Percentiles rank a stretch among this genome's conserved stretches.
These are phyloP conservation scores for Tolypocladium tropicale DNA, from an alignment of 2,329 filamentous ascomycete species.

Conservation along the genomic window DNA sequence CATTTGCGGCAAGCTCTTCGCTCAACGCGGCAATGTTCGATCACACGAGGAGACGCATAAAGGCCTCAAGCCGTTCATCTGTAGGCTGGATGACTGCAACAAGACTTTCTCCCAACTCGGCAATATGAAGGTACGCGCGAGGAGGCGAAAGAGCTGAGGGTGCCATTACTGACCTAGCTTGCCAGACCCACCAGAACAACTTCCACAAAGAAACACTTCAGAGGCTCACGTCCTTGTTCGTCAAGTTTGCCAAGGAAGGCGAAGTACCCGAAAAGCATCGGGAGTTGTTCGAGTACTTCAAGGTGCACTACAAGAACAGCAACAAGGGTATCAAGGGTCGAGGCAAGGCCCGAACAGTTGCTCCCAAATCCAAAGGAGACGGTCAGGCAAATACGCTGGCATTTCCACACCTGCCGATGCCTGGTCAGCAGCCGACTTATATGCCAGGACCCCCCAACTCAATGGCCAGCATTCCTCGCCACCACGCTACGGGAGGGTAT, in stretches of 20 bases:
- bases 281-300: slow-evolving; percentile 77
- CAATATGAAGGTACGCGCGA: slow-evolving; percentile 65
- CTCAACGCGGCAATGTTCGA: slow-evolving; percentile 75
- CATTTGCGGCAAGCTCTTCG: slow-evolving; percentile 71
- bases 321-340: slow-evolving; percentile 98
- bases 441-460: slow-evolving; percentile 13
- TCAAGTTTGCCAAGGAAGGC: slow-evolving; percentile 46
- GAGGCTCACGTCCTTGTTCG: slow-evolving; percentile 60
- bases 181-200: slow-evolving; percentile 81
- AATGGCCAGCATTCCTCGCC: slow-evolving; percentile 17
- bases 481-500: slow-evolving; percentile 24
- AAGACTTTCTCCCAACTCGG: slow-evolving; percentile 87
- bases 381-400: slow-evolving; percentile 3
- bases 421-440: slow-evolving; percentile 12
- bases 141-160: too few relatives aligned
- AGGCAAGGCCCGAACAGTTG: slow-evolving; percentile 69
- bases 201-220: slow-evolving; percentile 73
- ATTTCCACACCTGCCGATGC: slow-evolving; percentile 16
- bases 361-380: slow-evolving; percentile 18
- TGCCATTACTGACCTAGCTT: slow-evolving; percentile 2
- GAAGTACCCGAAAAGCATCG: slow-evolving; percentile 54
- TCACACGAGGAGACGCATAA: slow-evolving; percentile 76
- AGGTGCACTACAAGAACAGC: slow-evolving; percentile 86
- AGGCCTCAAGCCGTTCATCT: slow-evolving; percentile 67
- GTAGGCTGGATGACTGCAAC: slow-evolving; percentile 70